phyloP scores from a whole-genome alignment of 208 protist species.

The Leishmania turanica region DNA sequence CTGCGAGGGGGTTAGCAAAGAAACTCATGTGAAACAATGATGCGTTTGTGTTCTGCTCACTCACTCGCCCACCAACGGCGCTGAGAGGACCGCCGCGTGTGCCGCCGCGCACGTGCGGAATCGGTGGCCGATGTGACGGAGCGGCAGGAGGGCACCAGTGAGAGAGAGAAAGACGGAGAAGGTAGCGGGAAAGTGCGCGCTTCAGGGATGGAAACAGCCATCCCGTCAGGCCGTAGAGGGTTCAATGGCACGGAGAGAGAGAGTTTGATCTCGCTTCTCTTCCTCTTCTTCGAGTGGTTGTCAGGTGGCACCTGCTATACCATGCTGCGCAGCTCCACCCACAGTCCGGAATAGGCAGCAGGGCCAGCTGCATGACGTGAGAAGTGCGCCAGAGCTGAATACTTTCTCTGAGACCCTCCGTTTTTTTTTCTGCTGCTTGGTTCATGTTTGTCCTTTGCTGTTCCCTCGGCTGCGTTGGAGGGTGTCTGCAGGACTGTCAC shows the following conservation, averaged over 20 bases:
- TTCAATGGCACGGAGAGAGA: neutral
- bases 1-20: conserved; percentile 76
- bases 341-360: neutral
- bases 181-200: neutral
- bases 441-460: neutral
- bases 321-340: neutral
- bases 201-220: neutral
- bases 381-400: neutral
- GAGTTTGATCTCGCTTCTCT: neutral
- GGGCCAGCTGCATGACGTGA: too few species aligned
- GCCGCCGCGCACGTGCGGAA: neutral
- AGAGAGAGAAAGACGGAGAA: neutral
- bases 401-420: neutral
- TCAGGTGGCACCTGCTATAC: neutral
- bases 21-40: conserved; percentile 38
- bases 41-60: neutral
- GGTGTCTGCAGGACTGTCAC: neutral
- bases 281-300: neutral
- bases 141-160: neutral
- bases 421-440: neutral
- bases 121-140: neutral
- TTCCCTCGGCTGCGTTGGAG: neutral
- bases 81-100: neutral
- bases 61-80: neutral
- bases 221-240: neutral